Percentiles rank a stretch among this genome's conserved stretches.
Evolutionary conservation across 768 basidiomycete genomes (phyloP).

Genomic region (Pleurotus platypus): DNA sequence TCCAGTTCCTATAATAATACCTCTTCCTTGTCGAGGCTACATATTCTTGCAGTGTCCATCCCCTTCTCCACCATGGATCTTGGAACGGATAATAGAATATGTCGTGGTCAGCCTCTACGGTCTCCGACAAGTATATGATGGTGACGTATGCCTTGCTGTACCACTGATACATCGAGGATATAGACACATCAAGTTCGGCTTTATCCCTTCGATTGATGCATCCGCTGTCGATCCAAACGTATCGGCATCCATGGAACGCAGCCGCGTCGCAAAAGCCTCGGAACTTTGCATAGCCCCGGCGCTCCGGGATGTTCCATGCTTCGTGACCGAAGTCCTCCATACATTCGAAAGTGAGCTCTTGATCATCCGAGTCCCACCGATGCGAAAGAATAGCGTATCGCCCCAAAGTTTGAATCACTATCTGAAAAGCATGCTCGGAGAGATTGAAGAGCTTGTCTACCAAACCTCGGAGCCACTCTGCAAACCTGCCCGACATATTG

Average conservation of each 20-base stretch:
- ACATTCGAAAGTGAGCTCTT: not conserved
- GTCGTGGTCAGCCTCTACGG: not conserved
- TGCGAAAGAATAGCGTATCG: conserved; percentile 3
- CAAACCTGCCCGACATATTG: too few relatives aligned
- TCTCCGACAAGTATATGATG: not conserved
- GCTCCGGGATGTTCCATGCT: too few relatives aligned
- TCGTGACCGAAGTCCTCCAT: not conserved
- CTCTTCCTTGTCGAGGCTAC: not conserved
- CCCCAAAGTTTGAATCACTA: too few relatives aligned
- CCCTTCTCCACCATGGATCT: not conserved
- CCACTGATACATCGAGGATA: not conserved
- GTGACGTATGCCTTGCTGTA: not conserved
- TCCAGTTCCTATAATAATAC: not conserved
- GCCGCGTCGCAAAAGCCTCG: not conserved
- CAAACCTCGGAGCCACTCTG: too few relatives aligned
- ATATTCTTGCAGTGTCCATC: not conserved
- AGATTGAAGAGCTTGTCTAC: too few relatives aligned
- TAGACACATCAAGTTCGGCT: not conserved
- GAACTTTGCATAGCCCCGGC: not conserved
- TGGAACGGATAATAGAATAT: not conserved
- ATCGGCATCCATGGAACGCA: not conserved
- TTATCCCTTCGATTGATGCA: not conserved
- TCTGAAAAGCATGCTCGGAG: too few relatives aligned
- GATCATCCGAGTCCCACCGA: not conserved
- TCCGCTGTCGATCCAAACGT: conserved; percentile 1